phyloP scores from a whole-genome alignment of 2,329 filamentous ascomycete species.

The Fusarium sp. region DNA sequence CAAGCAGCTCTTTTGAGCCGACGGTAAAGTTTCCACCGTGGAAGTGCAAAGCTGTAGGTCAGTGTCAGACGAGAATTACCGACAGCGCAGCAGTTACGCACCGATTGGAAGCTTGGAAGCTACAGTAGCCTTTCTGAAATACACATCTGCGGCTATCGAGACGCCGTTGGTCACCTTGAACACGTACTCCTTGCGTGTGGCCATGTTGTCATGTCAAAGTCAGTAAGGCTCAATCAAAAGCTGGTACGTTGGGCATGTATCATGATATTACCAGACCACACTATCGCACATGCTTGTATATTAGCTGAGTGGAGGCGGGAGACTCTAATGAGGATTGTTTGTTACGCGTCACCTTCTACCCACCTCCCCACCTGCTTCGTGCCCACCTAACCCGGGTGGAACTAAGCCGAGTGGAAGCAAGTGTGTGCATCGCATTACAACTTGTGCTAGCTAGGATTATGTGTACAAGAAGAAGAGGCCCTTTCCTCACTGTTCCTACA shows the following conservation, averaged over 20 bases:
- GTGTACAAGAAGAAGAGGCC: neutral
- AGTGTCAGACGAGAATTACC: neutral
- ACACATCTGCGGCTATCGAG: neutral
- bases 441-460: neutral
- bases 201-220: neutral
- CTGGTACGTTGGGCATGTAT: neutral
- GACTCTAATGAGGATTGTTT: neutral
- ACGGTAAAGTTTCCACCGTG: neutral
- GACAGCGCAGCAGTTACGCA: neutral
- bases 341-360: neutral
- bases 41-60: neutral
- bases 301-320: neutral
- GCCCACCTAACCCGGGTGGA: neutral
- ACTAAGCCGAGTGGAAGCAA: neutral
- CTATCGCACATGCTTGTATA: neutral
- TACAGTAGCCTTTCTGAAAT: neutral
- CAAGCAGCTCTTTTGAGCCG: neutral
- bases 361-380: neutral
- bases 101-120: conserved; percentile 1
- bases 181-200: neutral
- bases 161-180: neutral
- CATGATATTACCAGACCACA: neutral
- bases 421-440: neutral
- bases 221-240: neutral
- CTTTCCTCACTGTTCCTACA: neutral